Conservation (phyloP, 2,329 filamentous ascomycete genomes). For the Fusarium nematophilum region DNA sequence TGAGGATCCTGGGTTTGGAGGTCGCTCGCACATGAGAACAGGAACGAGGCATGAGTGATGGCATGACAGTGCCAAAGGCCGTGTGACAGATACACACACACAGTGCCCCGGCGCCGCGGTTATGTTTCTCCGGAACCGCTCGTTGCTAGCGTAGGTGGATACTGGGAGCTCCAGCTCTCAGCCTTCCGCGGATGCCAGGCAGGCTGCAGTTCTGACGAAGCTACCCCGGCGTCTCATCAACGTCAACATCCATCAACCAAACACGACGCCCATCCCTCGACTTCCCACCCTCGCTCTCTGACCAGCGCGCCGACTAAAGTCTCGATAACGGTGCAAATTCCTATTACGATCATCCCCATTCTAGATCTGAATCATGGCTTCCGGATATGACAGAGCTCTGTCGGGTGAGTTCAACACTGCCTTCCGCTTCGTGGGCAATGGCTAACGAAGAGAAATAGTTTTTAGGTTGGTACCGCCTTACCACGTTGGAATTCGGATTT, state of each 20-base stretch:
- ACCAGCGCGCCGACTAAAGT: conserved; percentile 9
- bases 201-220: conserved; percentile 57
- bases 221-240: conserved; percentile 43
- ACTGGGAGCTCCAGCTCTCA: conserved; percentile 46
- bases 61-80: neutral
- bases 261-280: conserved; percentile 30
- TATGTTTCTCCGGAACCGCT: conserved; percentile 45
- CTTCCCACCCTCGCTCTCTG: conserved; percentile 18
- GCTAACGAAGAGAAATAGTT: conserved; percentile 70
- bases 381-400: conserved; percentile 98
- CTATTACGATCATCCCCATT: conserved; percentile 2
- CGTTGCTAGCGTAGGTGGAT: conserved; percentile 17
- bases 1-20: no score
- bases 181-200: conserved; percentile 43
- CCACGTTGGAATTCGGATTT: conserved; percentile 5
- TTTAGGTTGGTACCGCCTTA: conserved; percentile 73
- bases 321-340: conserved; percentile 1
- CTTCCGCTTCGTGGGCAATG: conserved; percentile 46
- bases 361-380: conserved; percentile 71
- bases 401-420: conserved; percentile 76
- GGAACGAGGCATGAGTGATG: neutral
- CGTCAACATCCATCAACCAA: conserved; percentile 38
- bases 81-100: neutral
- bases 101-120: conserved; percentile 37
- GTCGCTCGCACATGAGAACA: no score